phyloP scores from a whole-genome alignment of 2,329 filamentous ascomycete genomes.

The Xylaria arbuscula region DNA sequence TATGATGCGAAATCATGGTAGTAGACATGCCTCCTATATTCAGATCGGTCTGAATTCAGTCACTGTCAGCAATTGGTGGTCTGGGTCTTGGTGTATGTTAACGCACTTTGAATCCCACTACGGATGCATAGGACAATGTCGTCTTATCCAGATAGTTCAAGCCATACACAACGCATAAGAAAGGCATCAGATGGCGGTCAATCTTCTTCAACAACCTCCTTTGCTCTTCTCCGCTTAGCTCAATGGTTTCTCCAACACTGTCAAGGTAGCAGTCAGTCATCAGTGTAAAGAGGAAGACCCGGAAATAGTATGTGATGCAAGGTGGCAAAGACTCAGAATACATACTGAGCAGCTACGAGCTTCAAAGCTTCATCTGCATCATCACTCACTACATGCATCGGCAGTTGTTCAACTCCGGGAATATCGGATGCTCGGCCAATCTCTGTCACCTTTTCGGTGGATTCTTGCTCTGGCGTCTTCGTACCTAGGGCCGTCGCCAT shows the following conservation, averaged over 20 bases:
- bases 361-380: conserved; percentile 59
- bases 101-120: conserved; percentile 62
- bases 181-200: conserved; percentile 59
- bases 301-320: not conserved
- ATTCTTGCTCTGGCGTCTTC: conserved; percentile 10
- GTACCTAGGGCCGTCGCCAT: conserved; percentile 23
- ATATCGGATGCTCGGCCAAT: conserved; percentile 26
- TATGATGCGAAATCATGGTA: not conserved
- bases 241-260: conserved; percentile 50
- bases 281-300: not conserved
- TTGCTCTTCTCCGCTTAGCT: conserved; percentile 55
- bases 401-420: conserved; percentile 28
- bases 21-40: conserved; percentile 43
- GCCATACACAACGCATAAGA: conserved; percentile 68
- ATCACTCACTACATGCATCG: conserved; percentile 53
- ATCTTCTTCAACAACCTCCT: conserved; percentile 58
- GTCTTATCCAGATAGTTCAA: conserved; percentile 66
- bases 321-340: not conserved
- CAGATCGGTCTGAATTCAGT: conserved; percentile 24
- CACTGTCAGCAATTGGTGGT: not conserved
- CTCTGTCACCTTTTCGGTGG: conserved; percentile 38
- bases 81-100: not conserved
- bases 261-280: conserved; percentile 11
- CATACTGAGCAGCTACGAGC: conserved; percentile 50
- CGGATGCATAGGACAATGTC: conserved; percentile 59